phyloP scores from a whole-genome alignment of 495 filamentous ascomycete genomes.

The Neurospora terricola region DNA sequence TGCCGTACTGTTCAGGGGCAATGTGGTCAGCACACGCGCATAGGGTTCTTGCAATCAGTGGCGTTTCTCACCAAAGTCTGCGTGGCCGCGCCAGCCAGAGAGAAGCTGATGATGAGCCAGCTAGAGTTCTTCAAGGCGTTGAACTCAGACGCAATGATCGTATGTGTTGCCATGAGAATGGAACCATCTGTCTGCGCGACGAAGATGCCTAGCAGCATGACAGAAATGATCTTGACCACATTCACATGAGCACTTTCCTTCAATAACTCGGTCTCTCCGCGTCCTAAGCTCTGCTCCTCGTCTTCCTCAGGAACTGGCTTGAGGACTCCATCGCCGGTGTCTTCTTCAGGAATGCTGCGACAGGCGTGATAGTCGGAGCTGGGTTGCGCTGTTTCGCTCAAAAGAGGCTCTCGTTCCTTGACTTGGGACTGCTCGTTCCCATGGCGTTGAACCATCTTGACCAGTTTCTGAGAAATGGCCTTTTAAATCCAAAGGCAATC shows the following conservation, averaged over 20 bases:
- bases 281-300: conserved; percentile 10
- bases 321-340: not conserved
- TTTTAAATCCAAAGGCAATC: not conserved
- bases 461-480: not conserved
- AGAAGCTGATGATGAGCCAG: conserved; percentile 60
- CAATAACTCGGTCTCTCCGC: conserved; percentile 1
- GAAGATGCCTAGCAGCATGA: conserved; percentile 49
- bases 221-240: conserved; percentile 14
- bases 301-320: not conserved
- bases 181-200: conserved; percentile 53
- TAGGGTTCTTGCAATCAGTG: not conserved
- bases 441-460: not conserved
- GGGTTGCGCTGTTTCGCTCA: not conserved
- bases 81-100: conserved; percentile 47
- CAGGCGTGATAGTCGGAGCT: not conserved
- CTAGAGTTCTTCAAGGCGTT: conserved; percentile 46
- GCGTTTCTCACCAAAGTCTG: conserved; percentile 42
- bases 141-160: conserved; percentile 58
- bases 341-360: not conserved
- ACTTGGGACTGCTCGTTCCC: not conserved
- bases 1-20: conserved; percentile 32
- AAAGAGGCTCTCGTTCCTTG: not conserved
- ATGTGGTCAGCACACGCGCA: not conserved
- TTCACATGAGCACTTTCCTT: not conserved
- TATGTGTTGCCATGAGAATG: conserved; percentile 53